Percentiles rank a stretch among this genome's conserved stretches.
Conservation (phyloP, 345 rosid species). For the Citrus trifoliata region DNA sequence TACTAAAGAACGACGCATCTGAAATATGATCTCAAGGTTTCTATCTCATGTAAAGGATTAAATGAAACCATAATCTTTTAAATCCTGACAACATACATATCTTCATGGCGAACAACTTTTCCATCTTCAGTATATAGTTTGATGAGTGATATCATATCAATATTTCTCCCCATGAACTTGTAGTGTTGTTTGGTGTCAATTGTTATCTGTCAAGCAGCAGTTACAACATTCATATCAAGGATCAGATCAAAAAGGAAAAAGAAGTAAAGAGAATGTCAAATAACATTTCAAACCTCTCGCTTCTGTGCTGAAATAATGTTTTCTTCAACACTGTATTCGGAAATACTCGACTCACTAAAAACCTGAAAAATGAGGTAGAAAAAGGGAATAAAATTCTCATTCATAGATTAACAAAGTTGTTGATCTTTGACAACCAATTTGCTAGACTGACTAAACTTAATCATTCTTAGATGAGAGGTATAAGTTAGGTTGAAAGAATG, state of each 20-base stretch:
- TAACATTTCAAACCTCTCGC: constrained; percentile 53
- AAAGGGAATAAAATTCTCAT: neutral
- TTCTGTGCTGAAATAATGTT: constrained; percentile 40
- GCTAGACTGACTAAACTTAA: neutral
- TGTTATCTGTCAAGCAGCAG: constrained; percentile 40
- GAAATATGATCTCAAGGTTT: neutral
- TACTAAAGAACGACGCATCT: neutral
- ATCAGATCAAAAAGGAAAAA: neutral
- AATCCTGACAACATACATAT: constrained; percentile 48
- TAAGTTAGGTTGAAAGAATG: neutral
- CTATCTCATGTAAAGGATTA: neutral
- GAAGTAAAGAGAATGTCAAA: neutral
- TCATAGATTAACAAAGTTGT: neutral
- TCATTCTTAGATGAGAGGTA: neutral
- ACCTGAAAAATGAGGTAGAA: constrained; percentile 38
- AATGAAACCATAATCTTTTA: neutral
- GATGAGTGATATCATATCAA: constrained; percentile 80
- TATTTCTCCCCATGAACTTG: constrained; percentile 63
- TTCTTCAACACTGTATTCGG: constrained; percentile 61
- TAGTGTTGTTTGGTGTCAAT: constrained; percentile 86
- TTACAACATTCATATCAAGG: constrained; percentile 1
- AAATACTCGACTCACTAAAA: constrained; percentile 71
- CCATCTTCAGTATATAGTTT: constrained; percentile 65
- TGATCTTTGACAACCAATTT: neutral
- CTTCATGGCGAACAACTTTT: constrained; percentile 83